phyloP scores from a whole-genome alignment of 768 basidiomycete species.

The Mycena galericulata region DNA sequence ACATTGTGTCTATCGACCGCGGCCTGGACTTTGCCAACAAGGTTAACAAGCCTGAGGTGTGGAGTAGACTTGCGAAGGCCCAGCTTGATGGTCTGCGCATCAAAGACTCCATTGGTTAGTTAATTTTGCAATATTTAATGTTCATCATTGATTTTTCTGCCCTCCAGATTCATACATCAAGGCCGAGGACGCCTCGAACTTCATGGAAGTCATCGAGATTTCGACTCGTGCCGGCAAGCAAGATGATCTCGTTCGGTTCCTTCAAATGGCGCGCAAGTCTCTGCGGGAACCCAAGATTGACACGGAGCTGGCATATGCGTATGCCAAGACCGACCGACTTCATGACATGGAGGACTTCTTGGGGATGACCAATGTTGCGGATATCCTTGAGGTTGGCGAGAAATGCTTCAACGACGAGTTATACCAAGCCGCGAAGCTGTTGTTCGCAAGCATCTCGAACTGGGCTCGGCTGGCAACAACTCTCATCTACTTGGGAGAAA shows the following conservation, averaged over 20 bases:
- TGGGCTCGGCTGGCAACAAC: conserved; percentile 99
- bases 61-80: conserved; percentile 98
- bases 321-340: conserved; percentile 96
- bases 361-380: conserved; percentile 98
- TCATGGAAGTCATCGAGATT: conserved; percentile 95
- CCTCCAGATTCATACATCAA: conserved; percentile 94
- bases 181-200: conserved; percentile 95
- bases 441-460: conserved; percentile 98
- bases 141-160: conserved; percentile 10
- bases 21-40: conserved; percentile 96
- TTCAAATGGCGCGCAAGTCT: conserved; percentile 98
- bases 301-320: conserved; percentile 97
- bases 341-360: conserved; percentile 99
- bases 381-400: conserved; percentile 96
- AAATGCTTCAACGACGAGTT: conserved; percentile 99
- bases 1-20: conserved; percentile 97
- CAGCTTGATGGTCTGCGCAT: conserved; percentile 98
- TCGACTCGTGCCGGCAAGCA: conserved; percentile 92
- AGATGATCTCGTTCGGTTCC: conserved; percentile 93
- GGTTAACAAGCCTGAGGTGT: conserved; percentile 96
- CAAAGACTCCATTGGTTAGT: conserved; percentile 94
- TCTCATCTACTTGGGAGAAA: conserved; percentile 97
- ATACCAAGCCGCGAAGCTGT: conserved; percentile 95
- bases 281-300: conserved; percentile 98
- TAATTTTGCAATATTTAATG: not conserved